Base-by-base conservation (phyloP, 2,329 filamentous ascomycete genomes). In the Trichothecium sympodiale region DNA sequence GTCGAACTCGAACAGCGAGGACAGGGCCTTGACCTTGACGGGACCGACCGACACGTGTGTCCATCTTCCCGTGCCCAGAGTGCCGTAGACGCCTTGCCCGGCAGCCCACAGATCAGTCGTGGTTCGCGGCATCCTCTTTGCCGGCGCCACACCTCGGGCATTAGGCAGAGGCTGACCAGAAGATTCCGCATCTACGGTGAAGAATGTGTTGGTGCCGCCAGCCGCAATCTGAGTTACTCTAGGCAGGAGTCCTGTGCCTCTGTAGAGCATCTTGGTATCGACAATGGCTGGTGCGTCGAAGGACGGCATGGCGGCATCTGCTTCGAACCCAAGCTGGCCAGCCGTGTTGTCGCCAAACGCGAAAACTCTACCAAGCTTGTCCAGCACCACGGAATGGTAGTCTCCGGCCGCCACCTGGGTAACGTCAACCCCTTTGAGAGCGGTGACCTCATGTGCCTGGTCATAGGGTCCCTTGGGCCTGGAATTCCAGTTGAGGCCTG, bases 261-360 rank as follows among this genome's bases (percentile, higher is more conserved):
- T 65, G 55, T 95, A 95, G 5, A 94, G 74, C 41, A 72, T 74
- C 41, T 75, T 71, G 28, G 84, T 71, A 1, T 83, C 73, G 3
- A 96, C 55, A 5, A 79, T 69, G 4, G 77, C 74, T 0, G 91
- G 87, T 0, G 70, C 69, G 44, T 89, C 83, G 17, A 83, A 64
- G 38, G 63, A 72, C 7, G 74, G 66, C 13, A 74, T 64, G 18
- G 80, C 72, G 0, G 71, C 54, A 33, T 77, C 76, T 36, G 72
- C 74, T 34, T 85, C 76, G 47, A 89, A 77, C n/a, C 89, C 89
- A 4, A 96, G 69, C 57, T 96, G 91, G n/a, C 91, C 91, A 30
- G 76, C 74, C 0, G 79, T 78, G 60, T 96, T 96, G 56, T 96
- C 88, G 27, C 91, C 91, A 60, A 94, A 96, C 6, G 78, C 69